Conservation (phyloP, 768 basidiomycete species). For the Lactifluus echinatus region DNA sequence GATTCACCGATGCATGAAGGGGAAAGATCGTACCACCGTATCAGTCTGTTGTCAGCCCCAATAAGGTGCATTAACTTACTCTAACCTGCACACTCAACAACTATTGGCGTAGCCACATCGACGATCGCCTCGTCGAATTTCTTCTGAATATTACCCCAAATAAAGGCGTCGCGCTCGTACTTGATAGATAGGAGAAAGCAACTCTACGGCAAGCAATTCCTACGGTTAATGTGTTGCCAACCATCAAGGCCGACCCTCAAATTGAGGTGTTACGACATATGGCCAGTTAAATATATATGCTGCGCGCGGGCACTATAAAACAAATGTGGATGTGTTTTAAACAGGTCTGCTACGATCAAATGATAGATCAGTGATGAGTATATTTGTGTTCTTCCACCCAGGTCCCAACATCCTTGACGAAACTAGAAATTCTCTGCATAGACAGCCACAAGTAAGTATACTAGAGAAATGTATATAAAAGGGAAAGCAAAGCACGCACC, state of each 20-base stretch:
- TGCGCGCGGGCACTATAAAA: neutral
- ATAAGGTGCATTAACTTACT: too few relatives aligned
- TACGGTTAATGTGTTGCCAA: neutral
- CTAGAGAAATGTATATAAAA: neutral
- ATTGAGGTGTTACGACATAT: neutral
- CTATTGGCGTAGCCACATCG: too few relatives aligned
- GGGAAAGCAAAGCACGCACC: conserved; percentile 32
- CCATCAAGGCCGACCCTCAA: conserved; percentile 1
- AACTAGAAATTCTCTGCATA: conserved; percentile 11
- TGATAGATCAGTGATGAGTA: neutral
- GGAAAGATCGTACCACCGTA: too few relatives aligned
- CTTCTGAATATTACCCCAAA: too few relatives aligned
- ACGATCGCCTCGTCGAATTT: too few relatives aligned
- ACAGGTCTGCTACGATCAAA: neutral
- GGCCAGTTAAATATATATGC: neutral
- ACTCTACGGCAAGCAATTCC: neutral
- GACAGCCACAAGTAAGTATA: neutral
- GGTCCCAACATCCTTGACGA: neutral
- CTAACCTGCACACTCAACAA: too few relatives aligned
- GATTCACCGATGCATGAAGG: too few relatives aligned
- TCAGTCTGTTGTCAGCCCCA: too few relatives aligned
- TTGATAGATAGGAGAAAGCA: too few relatives aligned
- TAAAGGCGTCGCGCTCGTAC: too few relatives aligned
- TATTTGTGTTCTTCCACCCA: neutral
- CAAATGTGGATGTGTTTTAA: neutral